Evolutionary conservation across 2,329 filamentous ascomycete species (phyloP).

Genomic region (Coniochaeta sp.): DNA sequence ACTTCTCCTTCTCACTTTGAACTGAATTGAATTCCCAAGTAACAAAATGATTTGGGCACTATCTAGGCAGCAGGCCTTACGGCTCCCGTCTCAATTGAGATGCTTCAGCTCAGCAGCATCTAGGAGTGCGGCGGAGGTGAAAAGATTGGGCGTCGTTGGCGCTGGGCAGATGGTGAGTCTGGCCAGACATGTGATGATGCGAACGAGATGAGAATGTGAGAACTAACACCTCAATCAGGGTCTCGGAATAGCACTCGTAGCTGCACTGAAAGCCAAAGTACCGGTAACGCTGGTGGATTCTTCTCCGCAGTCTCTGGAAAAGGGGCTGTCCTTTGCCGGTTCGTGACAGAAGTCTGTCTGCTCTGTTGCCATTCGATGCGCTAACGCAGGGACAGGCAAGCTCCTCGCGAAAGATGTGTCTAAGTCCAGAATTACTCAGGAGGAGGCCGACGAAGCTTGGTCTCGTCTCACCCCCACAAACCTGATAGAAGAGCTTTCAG

Average conservation of each 20-base stretch:
- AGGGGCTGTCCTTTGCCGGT: constrained; percentile 86
- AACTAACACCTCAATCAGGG: constrained; percentile 49
- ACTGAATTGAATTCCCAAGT: not conserved
- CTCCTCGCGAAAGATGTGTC: constrained; percentile 86
- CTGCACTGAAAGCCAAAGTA: constrained; percentile 73
- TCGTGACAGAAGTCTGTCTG: constrained; percentile 15
- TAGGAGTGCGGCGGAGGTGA: constrained; percentile 63
- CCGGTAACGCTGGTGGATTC: constrained; percentile 81
- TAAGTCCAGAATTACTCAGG: constrained; percentile 78
- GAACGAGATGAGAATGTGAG: constrained; percentile 12
- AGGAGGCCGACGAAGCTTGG: constrained; percentile 67
- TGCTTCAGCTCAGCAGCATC: constrained; percentile 63
- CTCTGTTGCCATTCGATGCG: not conserved
- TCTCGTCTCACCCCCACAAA: constrained; percentile 63
- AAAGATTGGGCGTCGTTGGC: constrained; percentile 83
- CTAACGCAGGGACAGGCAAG: constrained; percentile 56
- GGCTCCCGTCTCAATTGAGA: constrained; percentile 35
- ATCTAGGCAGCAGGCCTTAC: constrained; percentile 11
- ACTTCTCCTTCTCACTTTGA: not conserved
- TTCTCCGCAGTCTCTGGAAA: constrained; percentile 77
- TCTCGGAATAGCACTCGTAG: constrained; percentile 90
- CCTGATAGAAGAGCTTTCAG: constrained; percentile 66
- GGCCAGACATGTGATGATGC: constrained; percentile 22
- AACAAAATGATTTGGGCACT: constrained; percentile 2
- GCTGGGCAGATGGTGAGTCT: constrained; percentile 85